Evolutionary conservation across 345 rosid genomes (phyloP).

Genomic region (Syzygium aromaticum): DNA sequence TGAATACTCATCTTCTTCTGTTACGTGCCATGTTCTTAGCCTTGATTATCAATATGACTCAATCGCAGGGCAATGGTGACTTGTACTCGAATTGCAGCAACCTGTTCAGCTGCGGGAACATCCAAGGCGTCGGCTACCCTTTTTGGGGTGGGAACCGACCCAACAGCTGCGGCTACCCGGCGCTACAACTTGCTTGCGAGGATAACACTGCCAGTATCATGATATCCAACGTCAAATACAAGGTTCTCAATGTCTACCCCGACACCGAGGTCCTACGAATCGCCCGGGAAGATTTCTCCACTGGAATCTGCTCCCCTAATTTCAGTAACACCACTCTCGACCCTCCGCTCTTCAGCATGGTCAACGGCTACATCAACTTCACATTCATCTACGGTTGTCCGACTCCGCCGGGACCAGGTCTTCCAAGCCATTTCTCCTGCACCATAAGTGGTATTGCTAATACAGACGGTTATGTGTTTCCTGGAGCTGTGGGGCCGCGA

Average conservation of each 20-base stretch:
- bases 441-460: not conserved
- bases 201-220: not conserved
- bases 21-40: not conserved
- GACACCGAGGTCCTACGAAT: not conserved
- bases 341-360: not conserved
- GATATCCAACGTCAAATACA: not conserved
- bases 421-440: not conserved
- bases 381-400: conserved; percentile 12
- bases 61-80: not conserved
- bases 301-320: conserved; percentile 4
- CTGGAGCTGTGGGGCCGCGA: not conserved
- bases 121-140: conserved; percentile 10
- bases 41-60: not conserved
- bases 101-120: conserved; percentile 2
- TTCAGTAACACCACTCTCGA: conserved; percentile 12
- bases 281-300: conserved; percentile 6
- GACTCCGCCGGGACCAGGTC: not conserved
- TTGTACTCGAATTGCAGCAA: conserved; percentile 6
- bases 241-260: not conserved
- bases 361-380: not conserved
- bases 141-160: conserved; percentile 20
- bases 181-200: conserved; percentile 12
- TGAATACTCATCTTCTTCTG: not conserved
- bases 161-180: conserved; percentile 15
- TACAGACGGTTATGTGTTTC: not conserved